Conservation (phyloP, 305 asterid genomes). For the Solanum hybrid region DNA sequence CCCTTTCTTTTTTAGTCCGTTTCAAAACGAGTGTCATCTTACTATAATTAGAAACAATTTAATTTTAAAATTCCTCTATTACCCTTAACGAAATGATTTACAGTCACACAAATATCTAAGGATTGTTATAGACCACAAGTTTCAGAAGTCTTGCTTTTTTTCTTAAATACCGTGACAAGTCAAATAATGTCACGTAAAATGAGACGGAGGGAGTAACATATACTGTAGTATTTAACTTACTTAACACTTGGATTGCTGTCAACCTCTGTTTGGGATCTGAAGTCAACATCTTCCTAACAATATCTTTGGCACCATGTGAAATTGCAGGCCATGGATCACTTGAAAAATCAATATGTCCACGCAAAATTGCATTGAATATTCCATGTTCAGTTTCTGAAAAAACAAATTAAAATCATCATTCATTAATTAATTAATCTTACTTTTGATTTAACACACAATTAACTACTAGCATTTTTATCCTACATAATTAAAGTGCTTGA, state of each 20-base stretch:
- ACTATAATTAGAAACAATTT: no score
- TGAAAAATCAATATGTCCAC: conserved; percentile 60
- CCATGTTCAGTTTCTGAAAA: conserved; percentile 65
- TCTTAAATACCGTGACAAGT: no score
- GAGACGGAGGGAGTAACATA: background rate
- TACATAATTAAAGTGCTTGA: background rate
- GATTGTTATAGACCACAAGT: background rate
- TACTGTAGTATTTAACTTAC: conserved; percentile 19
- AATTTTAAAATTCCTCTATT: no score
- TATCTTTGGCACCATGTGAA: conserved; percentile 70
- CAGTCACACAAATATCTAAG: background rate
- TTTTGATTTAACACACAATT: background rate
- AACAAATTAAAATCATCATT: background rate
- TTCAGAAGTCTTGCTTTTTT: no score
- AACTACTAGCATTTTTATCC: background rate
- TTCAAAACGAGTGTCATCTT: no score
- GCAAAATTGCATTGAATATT: conserved; percentile 65
- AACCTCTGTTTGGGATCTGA: conserved; percentile 73
- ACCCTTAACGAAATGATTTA: background rate
- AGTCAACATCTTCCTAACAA: conserved; percentile 61
- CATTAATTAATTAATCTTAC: background rate
- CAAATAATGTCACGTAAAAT: background rate
- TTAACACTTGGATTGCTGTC: conserved; percentile 62
- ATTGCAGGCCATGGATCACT: conserved; percentile 82
- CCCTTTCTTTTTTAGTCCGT: background rate